phyloP scores from a whole-genome alignment of 768 basidiomycete species.

The Podaxis carcinomalis region DNA sequence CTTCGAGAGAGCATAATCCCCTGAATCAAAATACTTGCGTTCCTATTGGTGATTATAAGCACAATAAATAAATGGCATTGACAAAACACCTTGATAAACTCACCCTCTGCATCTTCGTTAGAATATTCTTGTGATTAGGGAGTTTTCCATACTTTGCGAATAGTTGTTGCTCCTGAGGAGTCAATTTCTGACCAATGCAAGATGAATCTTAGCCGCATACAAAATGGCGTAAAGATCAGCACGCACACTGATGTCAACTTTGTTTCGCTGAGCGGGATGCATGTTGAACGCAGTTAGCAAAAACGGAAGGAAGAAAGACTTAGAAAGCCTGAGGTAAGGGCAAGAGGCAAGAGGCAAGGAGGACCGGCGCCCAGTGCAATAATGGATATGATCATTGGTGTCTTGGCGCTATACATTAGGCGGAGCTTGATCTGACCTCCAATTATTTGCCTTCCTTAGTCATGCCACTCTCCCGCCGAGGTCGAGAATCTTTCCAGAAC shows the following conservation, averaged over 20 bases:
- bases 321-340: constrained; percentile 9
- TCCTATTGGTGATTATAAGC: constrained; percentile 51
- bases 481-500: neutral
- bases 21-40: constrained; percentile 99
- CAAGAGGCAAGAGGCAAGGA: neutral
- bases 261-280: constrained; percentile 80
- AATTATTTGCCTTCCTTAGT: constrained; percentile 8
- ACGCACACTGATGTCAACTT: constrained; percentile 90
- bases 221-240: constrained; percentile 1
- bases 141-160: constrained; percentile 94
- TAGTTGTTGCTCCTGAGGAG: constrained; percentile 88
- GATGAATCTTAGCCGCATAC: constrained; percentile 18
- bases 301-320: constrained; percentile 19
- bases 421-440: constrained; percentile 12
- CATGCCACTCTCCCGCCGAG: constrained; percentile 7
- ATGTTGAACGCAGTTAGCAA: constrained; percentile 35
- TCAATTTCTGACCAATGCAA: constrained; percentile 54
- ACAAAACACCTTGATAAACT: constrained; percentile 16
- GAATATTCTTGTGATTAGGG: constrained; percentile 88
- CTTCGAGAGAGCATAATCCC: constrained; percentile 96
- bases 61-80: constrained; percentile 12
- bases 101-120: constrained; percentile 96
- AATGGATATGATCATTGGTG: constrained; percentile 12
- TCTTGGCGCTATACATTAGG: constrained; percentile 10
- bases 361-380: neutral